Percentiles rank a stretch among this genome's conserved stretches.
Evolutionary conservation across 305 asterid species (phyloP).

Genomic region (Solanum hybrid): DNA sequence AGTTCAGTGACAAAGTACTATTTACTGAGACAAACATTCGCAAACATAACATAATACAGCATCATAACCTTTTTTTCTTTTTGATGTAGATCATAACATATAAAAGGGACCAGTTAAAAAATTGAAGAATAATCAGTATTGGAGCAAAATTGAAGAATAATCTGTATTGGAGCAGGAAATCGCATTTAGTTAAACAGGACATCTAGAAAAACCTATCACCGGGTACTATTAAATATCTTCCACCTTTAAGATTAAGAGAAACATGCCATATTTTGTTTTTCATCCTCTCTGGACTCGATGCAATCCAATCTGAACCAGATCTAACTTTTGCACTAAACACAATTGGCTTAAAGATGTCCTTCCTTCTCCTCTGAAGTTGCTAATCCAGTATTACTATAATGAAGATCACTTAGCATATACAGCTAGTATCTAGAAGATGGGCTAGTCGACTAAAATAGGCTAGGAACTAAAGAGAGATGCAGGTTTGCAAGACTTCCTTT

Average conservation of each 20-base stretch:
- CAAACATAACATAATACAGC: neutral
- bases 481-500: neutral
- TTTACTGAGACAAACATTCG: neutral
- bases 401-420: neutral
- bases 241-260: neutral
- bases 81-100: constrained; percentile 1
- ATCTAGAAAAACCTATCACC: neutral
- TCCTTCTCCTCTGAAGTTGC: neutral
- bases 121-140: neutral
- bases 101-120: neutral
- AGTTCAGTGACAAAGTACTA: constrained; percentile 12
- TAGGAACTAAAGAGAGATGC: neutral
- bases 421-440: neutral
- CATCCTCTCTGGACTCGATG: neutral
- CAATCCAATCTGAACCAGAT: neutral
- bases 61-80: neutral
- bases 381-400: neutral
- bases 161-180: neutral
- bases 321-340: neutral
- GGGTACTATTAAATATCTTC: neutral
- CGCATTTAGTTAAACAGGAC: neutral
- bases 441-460: neutral
- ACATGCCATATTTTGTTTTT: neutral
- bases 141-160: neutral
- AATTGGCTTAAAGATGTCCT: neutral